phyloP scores from a whole-genome alignment of 2,329 filamentous ascomycete genomes.

The Aschersonia sp. region DNA sequence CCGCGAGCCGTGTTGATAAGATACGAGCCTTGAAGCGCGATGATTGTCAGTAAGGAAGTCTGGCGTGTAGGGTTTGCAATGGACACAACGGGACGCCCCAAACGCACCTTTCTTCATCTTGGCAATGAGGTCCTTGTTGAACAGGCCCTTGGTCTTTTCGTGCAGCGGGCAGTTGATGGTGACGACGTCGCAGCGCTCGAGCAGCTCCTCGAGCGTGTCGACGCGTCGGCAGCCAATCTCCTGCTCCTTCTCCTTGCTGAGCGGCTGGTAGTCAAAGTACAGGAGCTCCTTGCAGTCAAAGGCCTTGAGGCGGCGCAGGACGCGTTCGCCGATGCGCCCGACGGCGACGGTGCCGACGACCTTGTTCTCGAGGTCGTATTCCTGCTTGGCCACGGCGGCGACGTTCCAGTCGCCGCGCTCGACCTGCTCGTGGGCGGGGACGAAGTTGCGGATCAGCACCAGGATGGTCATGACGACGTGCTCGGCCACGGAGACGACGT shows the following conservation, averaged over 20 bases:
- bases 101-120: constrained; percentile 92
- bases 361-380: constrained; percentile 95
- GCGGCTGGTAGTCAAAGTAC: constrained; percentile 98
- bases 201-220: constrained; percentile 79
- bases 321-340: constrained; percentile 95
- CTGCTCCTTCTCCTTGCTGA: constrained; percentile 71
- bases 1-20: constrained; percentile 97
- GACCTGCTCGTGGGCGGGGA: constrained; percentile 92
- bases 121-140: constrained; percentile 95
- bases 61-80: neutral
- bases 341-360: constrained; percentile 95
- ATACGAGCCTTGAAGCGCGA: constrained; percentile 53
- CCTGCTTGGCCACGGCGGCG: constrained; percentile 90
- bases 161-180: constrained; percentile 99
- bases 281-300: constrained; percentile 99
- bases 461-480: constrained; percentile 99
- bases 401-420: constrained; percentile 86
- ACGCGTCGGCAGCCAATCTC: constrained; percentile 93
- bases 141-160: constrained; percentile 90
- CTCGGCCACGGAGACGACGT: constrained; percentile 96
- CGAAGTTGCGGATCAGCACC: constrained; percentile 90
- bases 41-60: neutral
- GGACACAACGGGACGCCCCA: neutral
- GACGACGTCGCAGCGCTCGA: constrained; percentile 88
- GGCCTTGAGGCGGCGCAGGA: constrained; percentile 85